Conservation (phyloP, 2,329 filamentous ascomycete genomes). For the Sclerotinia minor region DNA sequence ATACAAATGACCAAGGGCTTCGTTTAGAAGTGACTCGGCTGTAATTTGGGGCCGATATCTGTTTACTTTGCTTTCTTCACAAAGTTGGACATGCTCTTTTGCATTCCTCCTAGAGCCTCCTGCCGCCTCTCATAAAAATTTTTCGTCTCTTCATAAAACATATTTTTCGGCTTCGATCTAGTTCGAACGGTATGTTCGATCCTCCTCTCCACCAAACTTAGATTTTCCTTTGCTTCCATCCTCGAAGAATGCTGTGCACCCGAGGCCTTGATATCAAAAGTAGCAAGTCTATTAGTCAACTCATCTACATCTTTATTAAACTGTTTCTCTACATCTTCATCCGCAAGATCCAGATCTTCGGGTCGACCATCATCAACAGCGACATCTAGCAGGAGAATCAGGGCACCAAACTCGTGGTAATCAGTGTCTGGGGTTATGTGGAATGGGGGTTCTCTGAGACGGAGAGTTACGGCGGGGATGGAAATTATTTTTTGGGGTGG, state of each 20-base stretch:
- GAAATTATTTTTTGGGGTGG: conserved; percentile 45
- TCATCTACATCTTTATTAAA: conserved; percentile 74
- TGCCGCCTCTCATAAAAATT: conserved; percentile 37
- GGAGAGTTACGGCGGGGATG: conserved; percentile 49
- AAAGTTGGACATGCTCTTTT: conserved; percentile 36
- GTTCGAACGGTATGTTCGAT: conserved; percentile 70
- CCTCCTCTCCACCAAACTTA: conserved; percentile 74
- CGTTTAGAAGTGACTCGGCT: background rate
- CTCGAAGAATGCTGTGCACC: conserved; percentile 71
- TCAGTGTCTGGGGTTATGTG: conserved; percentile 58
- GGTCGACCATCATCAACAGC: conserved; percentile 65
- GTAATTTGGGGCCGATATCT: background rate
- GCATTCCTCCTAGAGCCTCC: conserved; percentile 42
- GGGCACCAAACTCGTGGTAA: conserved; percentile 66
- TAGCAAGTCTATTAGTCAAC: conserved; percentile 60
- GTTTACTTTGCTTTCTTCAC: conserved; percentile 27
- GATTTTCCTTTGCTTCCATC: conserved; percentile 72
- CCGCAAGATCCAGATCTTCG: conserved; percentile 38
- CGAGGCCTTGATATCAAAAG: conserved; percentile 67
- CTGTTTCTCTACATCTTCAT: conserved; percentile 45
- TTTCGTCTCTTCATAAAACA: conserved; percentile 49
- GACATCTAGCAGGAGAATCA: conserved; percentile 69
- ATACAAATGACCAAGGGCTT: background rate
- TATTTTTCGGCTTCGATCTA: conserved; percentile 64
- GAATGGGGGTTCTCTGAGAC: conserved; percentile 53